Conservation (phyloP, 1,139 yeast species). For the Eremothecium cymbalariae region DNA sequence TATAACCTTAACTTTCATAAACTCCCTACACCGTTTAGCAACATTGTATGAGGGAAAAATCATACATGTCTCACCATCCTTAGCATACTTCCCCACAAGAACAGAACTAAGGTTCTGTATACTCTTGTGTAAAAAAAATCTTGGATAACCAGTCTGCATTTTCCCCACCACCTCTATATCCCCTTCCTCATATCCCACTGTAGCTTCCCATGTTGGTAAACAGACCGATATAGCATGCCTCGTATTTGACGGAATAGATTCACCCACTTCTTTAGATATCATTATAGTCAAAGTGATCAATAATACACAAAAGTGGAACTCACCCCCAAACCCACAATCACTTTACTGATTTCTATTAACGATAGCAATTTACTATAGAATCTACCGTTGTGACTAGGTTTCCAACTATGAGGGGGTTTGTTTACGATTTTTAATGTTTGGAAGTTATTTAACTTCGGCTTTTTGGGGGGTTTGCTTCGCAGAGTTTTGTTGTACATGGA, state of each 20-base stretch:
- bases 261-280: slow-evolving; percentile 50
- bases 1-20: slow-evolving; percentile 40
- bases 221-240: slow-evolving; percentile 92
- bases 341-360: no score
- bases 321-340: no score
- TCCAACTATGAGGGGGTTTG: no score
- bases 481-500: no score
- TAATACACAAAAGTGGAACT: no score
- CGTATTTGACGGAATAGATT: slow-evolving; percentile 79
- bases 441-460: no score
- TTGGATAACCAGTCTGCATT: slow-evolving; percentile 84
- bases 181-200: slow-evolving; percentile 88
- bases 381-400: no score
- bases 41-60: slow-evolving; percentile 69
- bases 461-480: no score
- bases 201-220: slow-evolving; percentile 89
- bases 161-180: slow-evolving; percentile 71
- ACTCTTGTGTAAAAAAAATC: slow-evolving; percentile 70
- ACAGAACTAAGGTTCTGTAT: slow-evolving; percentile 54
- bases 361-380: no score
- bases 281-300: slow-evolving; percentile 5
- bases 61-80: slow-evolving; percentile 53
- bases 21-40: slow-evolving; percentile 81
- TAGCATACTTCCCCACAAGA: slow-evolving; percentile 52
- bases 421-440: no score